Conservation (phyloP, 148 eudicot species). For the Rhododendron henanense region DNA sequence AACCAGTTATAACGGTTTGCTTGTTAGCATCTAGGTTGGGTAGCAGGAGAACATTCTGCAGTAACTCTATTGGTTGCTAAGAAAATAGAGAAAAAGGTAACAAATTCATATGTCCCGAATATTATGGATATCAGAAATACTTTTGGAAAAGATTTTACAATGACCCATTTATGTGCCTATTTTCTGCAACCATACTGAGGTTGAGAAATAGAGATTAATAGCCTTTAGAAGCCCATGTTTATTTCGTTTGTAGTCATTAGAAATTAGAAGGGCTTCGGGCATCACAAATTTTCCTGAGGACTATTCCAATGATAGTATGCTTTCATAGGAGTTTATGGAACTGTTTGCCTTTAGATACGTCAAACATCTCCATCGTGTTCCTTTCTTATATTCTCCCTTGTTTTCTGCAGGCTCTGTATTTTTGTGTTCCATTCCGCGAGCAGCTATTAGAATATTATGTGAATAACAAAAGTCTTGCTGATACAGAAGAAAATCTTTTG, state of each 20-base stretch:
- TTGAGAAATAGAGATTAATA: no score
- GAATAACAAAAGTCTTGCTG: slow-evolving; percentile 62
- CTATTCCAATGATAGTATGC: neutral
- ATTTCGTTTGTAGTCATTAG: neutral
- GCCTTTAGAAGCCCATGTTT: neutral
- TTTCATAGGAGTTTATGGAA: neutral
- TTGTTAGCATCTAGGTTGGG: neutral
- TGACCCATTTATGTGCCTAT: neutral
- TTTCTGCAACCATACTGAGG: neutral
- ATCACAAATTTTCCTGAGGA: neutral
- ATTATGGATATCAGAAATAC: neutral
- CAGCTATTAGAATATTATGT: slow-evolving; percentile 76
- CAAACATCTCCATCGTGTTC: neutral
- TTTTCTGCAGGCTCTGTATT: slow-evolving; percentile 72
- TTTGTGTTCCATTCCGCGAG: slow-evolving; percentile 95
- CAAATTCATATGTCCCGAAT: neutral
- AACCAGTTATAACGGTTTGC: neutral
- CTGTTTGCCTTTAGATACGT: neutral
- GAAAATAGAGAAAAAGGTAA: no score
- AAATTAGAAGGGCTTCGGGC: neutral
- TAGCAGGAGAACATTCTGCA: neutral
- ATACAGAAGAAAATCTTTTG: slow-evolving; percentile 80
- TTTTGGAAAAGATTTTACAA: neutral
- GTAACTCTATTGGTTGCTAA: neutral
- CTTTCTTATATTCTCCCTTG: neutral